A percentile compares a stretch with the other conserved stretches of the same genome.
Conservation (phyloP, 164 flowering plant species). For the Protea cynaroides region DNA sequence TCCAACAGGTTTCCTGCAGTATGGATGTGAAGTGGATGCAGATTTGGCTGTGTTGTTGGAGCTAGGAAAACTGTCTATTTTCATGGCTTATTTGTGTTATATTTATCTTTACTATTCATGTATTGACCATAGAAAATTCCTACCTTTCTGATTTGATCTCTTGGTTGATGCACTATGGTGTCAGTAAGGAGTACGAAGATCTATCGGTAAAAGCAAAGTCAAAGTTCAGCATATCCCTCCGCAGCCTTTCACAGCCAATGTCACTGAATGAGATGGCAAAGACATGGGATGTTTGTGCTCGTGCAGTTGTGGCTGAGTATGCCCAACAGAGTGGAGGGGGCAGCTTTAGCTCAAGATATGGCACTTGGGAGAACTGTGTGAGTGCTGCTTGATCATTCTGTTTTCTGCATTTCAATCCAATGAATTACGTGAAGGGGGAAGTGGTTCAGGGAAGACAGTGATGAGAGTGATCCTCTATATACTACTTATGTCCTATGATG, state of each 20-base stretch:
- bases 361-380: conserved; percentile 72
- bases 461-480: too few relatives aligned
- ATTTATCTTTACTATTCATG: background rate
- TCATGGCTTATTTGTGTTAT: background rate
- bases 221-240: conserved; percentile 52
- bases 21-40: background rate
- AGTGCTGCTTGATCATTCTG: conserved; percentile 18
- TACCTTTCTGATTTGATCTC: background rate
- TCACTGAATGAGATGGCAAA: conserved; percentile 62
- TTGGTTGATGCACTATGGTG: background rate
- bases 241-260: conserved; percentile 74
- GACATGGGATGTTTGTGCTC: conserved; percentile 83
- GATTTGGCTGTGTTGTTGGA: background rate
- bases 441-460: too few relatives aligned
- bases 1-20: background rate
- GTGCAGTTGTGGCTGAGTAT: conserved; percentile 56
- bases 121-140: too few relatives aligned
- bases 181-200: conserved; percentile 72
- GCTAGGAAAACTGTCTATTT: background rate
- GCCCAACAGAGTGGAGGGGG: conserved; percentile 79
- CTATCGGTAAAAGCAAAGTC: conserved; percentile 62
- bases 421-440: too few relatives aligned
- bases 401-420: too few relatives aligned
- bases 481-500: too few relatives aligned
- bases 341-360: conserved; percentile 77